These are phyloP conservation scores for Colletotrichum plurivorum DNA, from an alignment of 2,329 filamentous ascomycete genomes.

Conservation along the genomic window DNA sequence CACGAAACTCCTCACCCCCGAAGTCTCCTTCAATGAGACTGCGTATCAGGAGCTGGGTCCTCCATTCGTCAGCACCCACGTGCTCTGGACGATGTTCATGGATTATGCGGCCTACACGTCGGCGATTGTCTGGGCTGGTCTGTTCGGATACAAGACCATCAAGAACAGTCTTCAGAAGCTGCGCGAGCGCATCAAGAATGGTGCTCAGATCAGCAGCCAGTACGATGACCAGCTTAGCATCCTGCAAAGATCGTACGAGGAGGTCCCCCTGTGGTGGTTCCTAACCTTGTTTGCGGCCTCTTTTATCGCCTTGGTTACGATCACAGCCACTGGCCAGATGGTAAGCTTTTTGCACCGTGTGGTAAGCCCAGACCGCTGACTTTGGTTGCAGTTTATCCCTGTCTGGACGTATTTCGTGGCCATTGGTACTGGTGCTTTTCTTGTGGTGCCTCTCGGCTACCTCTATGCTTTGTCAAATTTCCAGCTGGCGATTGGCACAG, in stretches of 20 bases:
- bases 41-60: conserved; percentile 71
- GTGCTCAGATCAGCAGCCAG: conserved; percentile 61
- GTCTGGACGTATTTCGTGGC: conserved; percentile 73
- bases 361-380: not conserved
- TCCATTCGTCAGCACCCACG: conserved; percentile 60
- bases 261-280: conserved; percentile 74
- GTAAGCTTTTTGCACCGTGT: not conserved
- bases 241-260: conserved; percentile 68
- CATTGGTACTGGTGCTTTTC: conserved; percentile 66
- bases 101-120: conserved; percentile 68
- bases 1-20: conserved; percentile 52
- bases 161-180: conserved; percentile 50
- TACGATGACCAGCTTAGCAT: conserved; percentile 73
- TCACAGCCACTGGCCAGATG: conserved; percentile 64
- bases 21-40: conserved; percentile 70
- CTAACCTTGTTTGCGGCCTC: conserved; percentile 62
- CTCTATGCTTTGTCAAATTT: conserved; percentile 72
- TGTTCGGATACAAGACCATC: conserved; percentile 58
- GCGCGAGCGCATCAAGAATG: conserved; percentile 50
- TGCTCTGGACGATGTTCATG: conserved; percentile 35
- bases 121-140: conserved; percentile 64
- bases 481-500: conserved; percentile 48
- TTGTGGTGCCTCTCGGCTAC: conserved; percentile 71
- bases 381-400: conserved; percentile 62
- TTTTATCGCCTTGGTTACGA: conserved; percentile 60